Percentiles rank a stretch among this genome's conserved stretches.
phyloP scores from a whole-genome alignment of 2,329 filamentous ascomycete genomes.

The Scopulariopsis brevicaulis region DNA sequence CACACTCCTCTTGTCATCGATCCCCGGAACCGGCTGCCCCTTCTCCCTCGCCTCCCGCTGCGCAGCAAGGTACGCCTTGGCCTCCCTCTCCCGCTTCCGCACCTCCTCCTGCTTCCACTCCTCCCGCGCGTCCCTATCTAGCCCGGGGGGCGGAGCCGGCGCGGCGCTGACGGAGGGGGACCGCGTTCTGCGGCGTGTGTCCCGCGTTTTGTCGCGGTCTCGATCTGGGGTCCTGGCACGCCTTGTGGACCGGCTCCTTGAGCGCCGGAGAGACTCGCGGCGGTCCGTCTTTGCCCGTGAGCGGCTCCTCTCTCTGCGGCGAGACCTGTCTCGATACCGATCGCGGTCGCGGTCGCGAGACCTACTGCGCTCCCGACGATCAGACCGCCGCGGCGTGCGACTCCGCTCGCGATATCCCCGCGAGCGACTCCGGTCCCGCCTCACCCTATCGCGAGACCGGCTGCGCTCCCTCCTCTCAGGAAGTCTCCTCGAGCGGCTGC shows the following conservation, averaged over 20 bases:
- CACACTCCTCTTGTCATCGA: slow-evolving; percentile 37
- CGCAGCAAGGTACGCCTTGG: slow-evolving; percentile 51
- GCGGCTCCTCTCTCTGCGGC: slow-evolving; percentile 19
- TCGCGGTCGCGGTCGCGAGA: slow-evolving; percentile 18
- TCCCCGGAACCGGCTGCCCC: slow-evolving; percentile 43
- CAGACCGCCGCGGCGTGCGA: slow-evolving; percentile 14
- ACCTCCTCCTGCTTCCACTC: slow-evolving; percentile 51
- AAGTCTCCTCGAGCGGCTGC: background rate
- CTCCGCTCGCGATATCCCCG: slow-evolving; percentile 16
- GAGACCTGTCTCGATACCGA: slow-evolving; percentile 11
- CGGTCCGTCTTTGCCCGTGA: slow-evolving; percentile 12
- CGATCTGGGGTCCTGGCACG: slow-evolving; percentile 14
- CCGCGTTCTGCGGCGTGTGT: slow-evolving; percentile 32
- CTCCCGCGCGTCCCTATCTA: slow-evolving; percentile 37
- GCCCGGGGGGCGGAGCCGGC: slow-evolving; percentile 23
- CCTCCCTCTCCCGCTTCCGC: slow-evolving; percentile 50
- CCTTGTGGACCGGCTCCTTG: slow-evolving; percentile 6
- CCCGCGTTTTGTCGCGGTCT: slow-evolving; percentile 19
- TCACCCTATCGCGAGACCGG: slow-evolving; percentile 23
- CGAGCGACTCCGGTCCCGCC: slow-evolving; percentile 7
- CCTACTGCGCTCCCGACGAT: slow-evolving; percentile 23
- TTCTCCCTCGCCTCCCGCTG: slow-evolving; percentile 50
- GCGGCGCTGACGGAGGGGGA: slow-evolving; percentile 23
- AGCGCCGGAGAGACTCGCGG: slow-evolving; percentile 4
- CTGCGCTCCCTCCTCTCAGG: slow-evolving; percentile 18